Base-by-base conservation (phyloP, 2,329 filamentous ascomycete genomes). In the Aspergillus spinulosporus region DNA sequence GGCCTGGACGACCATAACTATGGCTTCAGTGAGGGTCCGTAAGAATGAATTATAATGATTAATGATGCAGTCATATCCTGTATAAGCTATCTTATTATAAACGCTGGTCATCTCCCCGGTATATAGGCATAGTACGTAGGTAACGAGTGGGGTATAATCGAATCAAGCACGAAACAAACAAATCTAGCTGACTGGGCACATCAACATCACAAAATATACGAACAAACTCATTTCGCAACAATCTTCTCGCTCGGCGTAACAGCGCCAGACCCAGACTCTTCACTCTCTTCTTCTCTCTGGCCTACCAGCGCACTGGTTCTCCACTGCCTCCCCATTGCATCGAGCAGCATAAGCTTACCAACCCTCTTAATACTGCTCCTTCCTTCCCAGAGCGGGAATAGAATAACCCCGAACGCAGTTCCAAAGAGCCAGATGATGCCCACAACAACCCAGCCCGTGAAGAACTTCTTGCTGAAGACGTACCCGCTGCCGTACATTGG, bases 401-500 rank as follows among this genome's bases (percentile, higher is more conserved):
- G 39, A 0, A 90, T 90, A 0, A 96, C 90, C 7, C 85, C 88
- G 54, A 87, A 78, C 1, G 86, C 76, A 2, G 85, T 88, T 65
- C 83, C 84, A 70, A 92, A 91, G 63, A 93, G 82, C 90, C 90
- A 94, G 42, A 92, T 78, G 53, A 94, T 89, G 7, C 87, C 88
- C 6, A 90, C 84, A 1, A 84, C 80, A 8, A 92, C 84, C 89
- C 89, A 93, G 45, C 89, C 89, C 0, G 88, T 90, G 74, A 93
- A 94, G 78, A 94, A 94, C 26, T 80, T 80, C 78, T 90, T 88
- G 72, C 82, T 86, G 75, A 94, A 95, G 52, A 96, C 82, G 69
- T 96, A 96, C 0, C 83, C 83, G 0, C 82, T 81, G 8, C 90
- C 92, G 68, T 94, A 96, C 85, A 96, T 86, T 1, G 92, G 92